phyloP scores from a whole-genome alignment of 108 stramenopile species.

The Aurantiochytrium sp. region DNA sequence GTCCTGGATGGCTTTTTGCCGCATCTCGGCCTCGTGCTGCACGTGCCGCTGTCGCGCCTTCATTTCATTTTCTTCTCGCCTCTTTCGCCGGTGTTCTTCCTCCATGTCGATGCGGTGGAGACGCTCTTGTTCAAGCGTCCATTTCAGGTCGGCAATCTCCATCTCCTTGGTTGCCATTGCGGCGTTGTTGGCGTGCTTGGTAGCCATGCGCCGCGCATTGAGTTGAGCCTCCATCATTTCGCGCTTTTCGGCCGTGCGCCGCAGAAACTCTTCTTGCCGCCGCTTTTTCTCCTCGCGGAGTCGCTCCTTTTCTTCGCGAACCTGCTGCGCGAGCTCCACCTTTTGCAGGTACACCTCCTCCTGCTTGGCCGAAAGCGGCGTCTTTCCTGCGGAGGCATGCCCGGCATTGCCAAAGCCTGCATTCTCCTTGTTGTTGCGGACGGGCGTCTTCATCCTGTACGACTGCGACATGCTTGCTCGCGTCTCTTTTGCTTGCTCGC shows the following conservation, averaged over 20 bases:
- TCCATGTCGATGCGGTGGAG: not conserved
- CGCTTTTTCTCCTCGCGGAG: not conserved
- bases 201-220: not conserved
- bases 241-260: not conserved
- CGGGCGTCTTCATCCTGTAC: not conserved
- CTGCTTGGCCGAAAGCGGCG: not conserved
- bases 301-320: not conserved
- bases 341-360: not conserved
- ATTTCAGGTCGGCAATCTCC: not conserved
- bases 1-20: not conserved
- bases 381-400: not conserved
- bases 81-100: not conserved
- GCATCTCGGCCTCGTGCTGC: not conserved
- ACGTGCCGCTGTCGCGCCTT: not conserved
- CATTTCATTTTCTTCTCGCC: not conserved
- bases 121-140: constrained; percentile 13
- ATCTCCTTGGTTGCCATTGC: not conserved
- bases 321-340: not conserved
- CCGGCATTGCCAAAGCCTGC: not conserved
- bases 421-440: not conserved
- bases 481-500: too few relatives aligned
- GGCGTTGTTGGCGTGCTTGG: not conserved
- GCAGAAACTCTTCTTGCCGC: not conserved
- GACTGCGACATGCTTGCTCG: not conserved
- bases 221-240: not conserved